These are phyloP conservation scores for Ceriops decandra DNA, from an alignment of 345 rosid species.

Conservation along the genomic window DNA sequence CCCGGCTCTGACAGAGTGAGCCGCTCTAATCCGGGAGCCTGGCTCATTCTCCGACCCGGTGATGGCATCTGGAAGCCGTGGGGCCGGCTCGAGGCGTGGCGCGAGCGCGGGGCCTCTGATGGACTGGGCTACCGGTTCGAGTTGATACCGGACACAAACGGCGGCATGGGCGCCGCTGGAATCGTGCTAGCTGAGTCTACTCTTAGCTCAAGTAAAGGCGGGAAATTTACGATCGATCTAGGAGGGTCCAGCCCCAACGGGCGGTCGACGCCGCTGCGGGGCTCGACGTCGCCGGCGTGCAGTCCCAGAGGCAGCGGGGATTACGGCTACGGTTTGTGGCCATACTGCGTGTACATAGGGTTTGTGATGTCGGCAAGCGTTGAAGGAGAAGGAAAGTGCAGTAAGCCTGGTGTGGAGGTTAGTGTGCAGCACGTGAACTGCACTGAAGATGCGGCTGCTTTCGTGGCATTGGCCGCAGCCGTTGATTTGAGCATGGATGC, in stretches of 20 bases:
- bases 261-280: slow-evolving; percentile 36
- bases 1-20: slow-evolving; percentile 86
- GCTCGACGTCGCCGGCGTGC: slow-evolving; percentile 51
- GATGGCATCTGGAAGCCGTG: slow-evolving; percentile 87
- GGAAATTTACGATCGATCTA: slow-evolving; percentile 69
- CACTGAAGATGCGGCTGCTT: slow-evolving; percentile 91
- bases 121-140: slow-evolving; percentile 78
- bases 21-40: slow-evolving; percentile 80
- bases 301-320: slow-evolving; percentile 85
- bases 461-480: slow-evolving; percentile 88
- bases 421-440: slow-evolving; percentile 91
- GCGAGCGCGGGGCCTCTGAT: slow-evolving; percentile 69
- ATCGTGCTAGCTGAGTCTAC: slow-evolving; percentile 70
- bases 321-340: slow-evolving; percentile 66
- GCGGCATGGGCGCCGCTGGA: slow-evolving; percentile 45
- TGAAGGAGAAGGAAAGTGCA: slow-evolving; percentile 81
- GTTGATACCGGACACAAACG: slow-evolving; percentile 55
- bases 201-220: slow-evolving; percentile 59
- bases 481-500: slow-evolving; percentile 92
- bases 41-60: slow-evolving; percentile 86
- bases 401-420: slow-evolving; percentile 82
- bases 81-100: slow-evolving; percentile 95
- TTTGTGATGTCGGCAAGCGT: slow-evolving; percentile 87
- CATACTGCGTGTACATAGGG: slow-evolving; percentile 56
- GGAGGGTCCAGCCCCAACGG: slow-evolving; percentile 32